phyloP scores from a whole-genome alignment of 331 rosid species.

The Ulmus americana region DNA sequence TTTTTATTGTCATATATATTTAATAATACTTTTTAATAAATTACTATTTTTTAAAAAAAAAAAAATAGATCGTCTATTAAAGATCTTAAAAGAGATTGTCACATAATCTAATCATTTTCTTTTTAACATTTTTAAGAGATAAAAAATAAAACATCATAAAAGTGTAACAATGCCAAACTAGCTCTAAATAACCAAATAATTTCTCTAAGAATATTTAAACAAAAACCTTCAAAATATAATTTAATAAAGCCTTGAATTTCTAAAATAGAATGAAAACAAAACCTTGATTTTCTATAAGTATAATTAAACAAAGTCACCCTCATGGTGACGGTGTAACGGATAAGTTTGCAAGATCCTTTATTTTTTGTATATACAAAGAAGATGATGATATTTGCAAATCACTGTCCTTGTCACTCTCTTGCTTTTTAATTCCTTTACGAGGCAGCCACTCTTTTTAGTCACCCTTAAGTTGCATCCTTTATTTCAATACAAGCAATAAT shows the following conservation, averaged over 20 bases:
- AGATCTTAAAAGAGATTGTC: too few relatives aligned
- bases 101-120: too few relatives aligned
- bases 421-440: conserved; percentile 18
- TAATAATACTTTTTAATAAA: too few relatives aligned
- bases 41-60: too few relatives aligned
- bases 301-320: not conserved
- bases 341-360: conserved; percentile 3
- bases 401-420: conserved; percentile 25
- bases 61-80: too few relatives aligned
- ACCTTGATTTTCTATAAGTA: not conserved
- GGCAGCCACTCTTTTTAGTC: conserved; percentile 17
- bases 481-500: conserved; percentile 26
- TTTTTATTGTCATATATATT: too few relatives aligned
- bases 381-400: conserved; percentile 1
- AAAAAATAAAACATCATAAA: too few relatives aligned
- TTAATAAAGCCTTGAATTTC: too few relatives aligned
- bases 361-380: not conserved
- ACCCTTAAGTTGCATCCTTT: conserved; percentile 18
- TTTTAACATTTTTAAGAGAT: too few relatives aligned
- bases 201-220: not conserved
- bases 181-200: too few relatives aligned
- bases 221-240: not conserved
- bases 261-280: too few relatives aligned
- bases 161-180: too few relatives aligned
- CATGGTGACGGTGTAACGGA: not conserved